phyloP scores from a whole-genome alignment of 2,329 filamentous ascomycete species.

The Sarocladiaceae sp. region DNA sequence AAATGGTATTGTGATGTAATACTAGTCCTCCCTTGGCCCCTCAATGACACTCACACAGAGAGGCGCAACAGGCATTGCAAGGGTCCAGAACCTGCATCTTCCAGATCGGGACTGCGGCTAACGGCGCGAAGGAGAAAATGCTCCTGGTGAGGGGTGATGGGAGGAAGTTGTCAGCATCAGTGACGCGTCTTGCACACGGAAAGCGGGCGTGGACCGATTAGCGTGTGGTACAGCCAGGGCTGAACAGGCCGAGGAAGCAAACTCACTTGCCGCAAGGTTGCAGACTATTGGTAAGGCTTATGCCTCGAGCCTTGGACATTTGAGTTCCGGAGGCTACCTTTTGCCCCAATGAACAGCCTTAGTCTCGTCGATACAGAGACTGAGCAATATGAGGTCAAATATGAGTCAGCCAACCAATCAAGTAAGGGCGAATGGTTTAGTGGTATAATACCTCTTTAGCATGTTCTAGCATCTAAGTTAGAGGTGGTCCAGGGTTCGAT shows the following conservation, averaged over 20 bases:
- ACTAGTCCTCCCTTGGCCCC: background rate
- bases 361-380: too few relatives aligned
- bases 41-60: background rate
- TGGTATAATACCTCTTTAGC: constrained; percentile 10
- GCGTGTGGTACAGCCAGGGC: too few relatives aligned
- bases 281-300: too few relatives aligned
- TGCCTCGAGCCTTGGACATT: too few relatives aligned
- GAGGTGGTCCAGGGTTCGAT: constrained; percentile 9
- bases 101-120: background rate
- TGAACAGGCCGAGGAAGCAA: too few relatives aligned
- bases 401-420: background rate
- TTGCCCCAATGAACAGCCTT: too few relatives aligned
- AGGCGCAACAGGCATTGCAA: background rate
- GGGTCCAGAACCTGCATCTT: background rate
- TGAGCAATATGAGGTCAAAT: background rate
- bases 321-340: too few relatives aligned
- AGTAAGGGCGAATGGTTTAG: constrained; percentile 9
- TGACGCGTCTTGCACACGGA: background rate
- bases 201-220: too few relatives aligned
- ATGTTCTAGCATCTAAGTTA: constrained; percentile 5
- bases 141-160: background rate
- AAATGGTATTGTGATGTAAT: background rate
- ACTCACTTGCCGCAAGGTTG: too few relatives aligned
- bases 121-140: background rate
- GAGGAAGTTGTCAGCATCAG: background rate